Evolutionary conservation across 2,329 filamentous ascomycete species (phyloP).

Genomic region (Aspergillus vadensis): DNA sequence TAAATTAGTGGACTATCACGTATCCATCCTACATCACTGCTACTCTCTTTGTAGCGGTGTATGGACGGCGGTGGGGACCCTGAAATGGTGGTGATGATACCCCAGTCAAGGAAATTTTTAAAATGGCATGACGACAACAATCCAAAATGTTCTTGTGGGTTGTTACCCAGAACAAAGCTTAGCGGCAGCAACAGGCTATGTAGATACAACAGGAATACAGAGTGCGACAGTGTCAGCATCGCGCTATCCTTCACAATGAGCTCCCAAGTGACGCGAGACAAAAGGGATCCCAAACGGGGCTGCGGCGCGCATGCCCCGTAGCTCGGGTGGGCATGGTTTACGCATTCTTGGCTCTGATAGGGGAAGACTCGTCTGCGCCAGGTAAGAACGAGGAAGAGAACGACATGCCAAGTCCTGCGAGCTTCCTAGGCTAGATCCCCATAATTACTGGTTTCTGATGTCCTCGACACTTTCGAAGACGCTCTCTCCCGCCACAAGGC

Average conservation of each 20-base stretch:
- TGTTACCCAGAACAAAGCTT: background rate
- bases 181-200: background rate
- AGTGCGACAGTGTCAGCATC: background rate
- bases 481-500: background rate
- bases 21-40: background rate
- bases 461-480: background rate
- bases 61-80: background rate
- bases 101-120: background rate
- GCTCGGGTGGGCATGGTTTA: background rate
- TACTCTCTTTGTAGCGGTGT: background rate
- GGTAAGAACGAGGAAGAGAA: constrained; percentile 2
- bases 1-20: background rate
- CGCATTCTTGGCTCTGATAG: constrained; percentile 3
- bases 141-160: background rate
- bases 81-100: background rate
- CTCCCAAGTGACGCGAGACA: background rate
- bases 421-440: background rate
- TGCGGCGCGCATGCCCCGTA: background rate
- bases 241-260: background rate
- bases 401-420: constrained; percentile 4
- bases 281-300: background rate
- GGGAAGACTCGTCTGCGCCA: constrained; percentile 1
- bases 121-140: background rate
- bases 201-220: too few species aligned
- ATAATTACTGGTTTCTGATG: background rate